Evolutionary conservation across 805 yeast species (phyloP), one percentile per base, ranked within the genome.

Genomic region (Saturnispora besseyi): DNA sequence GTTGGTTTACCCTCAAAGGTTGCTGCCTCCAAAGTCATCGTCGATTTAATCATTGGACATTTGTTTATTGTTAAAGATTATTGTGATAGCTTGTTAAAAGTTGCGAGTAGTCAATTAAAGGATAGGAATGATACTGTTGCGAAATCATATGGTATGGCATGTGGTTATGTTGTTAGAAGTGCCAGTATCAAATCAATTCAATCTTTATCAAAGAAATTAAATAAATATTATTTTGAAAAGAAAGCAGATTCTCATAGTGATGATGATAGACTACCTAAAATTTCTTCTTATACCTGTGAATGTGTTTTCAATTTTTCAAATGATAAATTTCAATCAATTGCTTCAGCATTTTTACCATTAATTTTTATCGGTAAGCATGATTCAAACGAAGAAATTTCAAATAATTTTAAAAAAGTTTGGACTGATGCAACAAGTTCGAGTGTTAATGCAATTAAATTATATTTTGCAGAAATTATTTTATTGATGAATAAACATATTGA

Each of bases 1-100:
- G 86, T 90, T 21, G 98, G 98, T 0, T 70, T 93, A 12, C 97
- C 98, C 0, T 87, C 97, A 0, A 88, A 91, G 59, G 88, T 86
- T 0, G 87, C 90, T 24, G 89, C 91, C 0, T 78, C 95, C 5
- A 76, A 81, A 53, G 82, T 89, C 0, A 63, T 90, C 10, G 87
- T 83, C 7, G 74, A 78, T 18, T 62, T 88, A 44, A 76, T 85
- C 0, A 68, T 79, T 10, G 76, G 82, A 53, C 81, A 84, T 57
- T 62, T 67, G 18, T 67, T 68, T 34, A 54, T 75, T 15, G 57
- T 67, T 2, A 66, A 70, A 50, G 70, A 79, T 0, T 77, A 77
- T 58, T 84, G 87, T 11, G 87, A 82, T 50, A 65, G 69, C n/a
- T 64, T 91, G 7, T 65, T 91, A 50, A 74, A 74, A 42, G 70